Conservation (phyloP, 805 yeast genomes). For the Yamadazyma phyllophila region DNA sequence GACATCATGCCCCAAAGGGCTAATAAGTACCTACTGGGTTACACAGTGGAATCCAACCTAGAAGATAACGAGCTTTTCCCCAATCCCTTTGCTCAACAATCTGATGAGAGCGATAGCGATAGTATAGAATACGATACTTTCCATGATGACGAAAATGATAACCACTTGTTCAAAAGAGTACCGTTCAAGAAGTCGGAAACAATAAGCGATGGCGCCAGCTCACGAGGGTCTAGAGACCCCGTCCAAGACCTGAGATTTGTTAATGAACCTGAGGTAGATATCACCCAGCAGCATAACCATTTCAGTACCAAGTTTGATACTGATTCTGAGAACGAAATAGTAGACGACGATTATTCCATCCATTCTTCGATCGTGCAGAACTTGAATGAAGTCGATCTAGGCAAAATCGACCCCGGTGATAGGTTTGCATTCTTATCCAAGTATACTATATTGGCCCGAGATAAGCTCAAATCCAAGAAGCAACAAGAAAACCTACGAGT, state of each 20-base stretch:
- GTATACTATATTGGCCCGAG: slow-evolving; percentile 19
- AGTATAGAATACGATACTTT: slow-evolving; percentile 5
- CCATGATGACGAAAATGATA: not conserved
- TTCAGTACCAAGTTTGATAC: slow-evolving; percentile 21
- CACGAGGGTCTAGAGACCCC: not conserved
- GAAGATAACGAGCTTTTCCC: slow-evolving; percentile 15
- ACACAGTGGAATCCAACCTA: slow-evolving; percentile 16
- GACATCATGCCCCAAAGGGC: slow-evolving; percentile 12
- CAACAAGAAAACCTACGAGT: slow-evolving; percentile 5
- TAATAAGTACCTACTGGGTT: slow-evolving; percentile 16
- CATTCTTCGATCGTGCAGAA: slow-evolving; percentile 25
- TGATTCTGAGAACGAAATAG: slow-evolving; percentile 15
- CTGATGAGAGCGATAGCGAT: slow-evolving; percentile 4
- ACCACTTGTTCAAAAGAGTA: slow-evolving; percentile 11
- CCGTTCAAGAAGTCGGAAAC: slow-evolving; percentile 7
- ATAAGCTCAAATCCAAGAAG: slow-evolving; percentile 4
- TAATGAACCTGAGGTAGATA: slow-evolving; percentile 5
- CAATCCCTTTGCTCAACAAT: slow-evolving; percentile 7
- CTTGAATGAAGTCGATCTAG: slow-evolving; percentile 14
- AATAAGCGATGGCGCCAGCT: slow-evolving; percentile 4
- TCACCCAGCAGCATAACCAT: slow-evolving; percentile 7
- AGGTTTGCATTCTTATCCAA: slow-evolving; percentile 27
- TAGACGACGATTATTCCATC: slow-evolving; percentile 15
- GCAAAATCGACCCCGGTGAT: slow-evolving; percentile 14
- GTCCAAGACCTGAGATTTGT: not conserved